Conservation (phyloP, 305 asterid genomes). For the Euphrasia arctica region DNA sequence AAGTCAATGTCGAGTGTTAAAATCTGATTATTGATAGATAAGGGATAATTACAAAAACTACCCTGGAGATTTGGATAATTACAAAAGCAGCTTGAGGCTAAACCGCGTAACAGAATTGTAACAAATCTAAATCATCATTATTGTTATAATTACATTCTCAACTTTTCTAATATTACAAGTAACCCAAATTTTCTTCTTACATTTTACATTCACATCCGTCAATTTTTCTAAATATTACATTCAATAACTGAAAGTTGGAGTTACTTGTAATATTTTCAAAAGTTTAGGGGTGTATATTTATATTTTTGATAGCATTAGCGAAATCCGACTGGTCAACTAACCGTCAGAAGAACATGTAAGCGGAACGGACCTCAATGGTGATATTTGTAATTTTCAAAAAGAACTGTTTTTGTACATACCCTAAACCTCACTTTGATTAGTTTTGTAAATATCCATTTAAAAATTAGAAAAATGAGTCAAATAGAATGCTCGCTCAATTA, state of each 20-base stretch:
- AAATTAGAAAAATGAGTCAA: background rate
- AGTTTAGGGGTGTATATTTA: background rate
- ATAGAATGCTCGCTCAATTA: conserved; percentile 20
- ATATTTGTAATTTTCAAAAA: background rate
- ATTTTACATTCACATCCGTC: background rate
- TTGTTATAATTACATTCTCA: background rate
- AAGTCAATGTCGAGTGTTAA: conserved; percentile 13
- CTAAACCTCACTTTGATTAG: background rate
- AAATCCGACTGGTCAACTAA: background rate
- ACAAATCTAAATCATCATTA: background rate
- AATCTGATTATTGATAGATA: background rate
- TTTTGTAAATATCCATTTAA: background rate
- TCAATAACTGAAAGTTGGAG: background rate
- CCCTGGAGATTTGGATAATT: background rate
- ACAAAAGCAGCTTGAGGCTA: background rate
- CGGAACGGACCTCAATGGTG: background rate
- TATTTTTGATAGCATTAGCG: background rate
- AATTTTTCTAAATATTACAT: background rate
- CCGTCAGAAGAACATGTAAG: background rate
- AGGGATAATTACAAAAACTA: conserved; percentile 1
- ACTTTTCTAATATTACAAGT: background rate
- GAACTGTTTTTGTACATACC: background rate
- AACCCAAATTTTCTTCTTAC: background rate
- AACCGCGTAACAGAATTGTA: background rate
- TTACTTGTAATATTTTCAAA: background rate